These are phyloP conservation scores for Lipomyces starkeyi DNA, from an alignment of 805 yeast genomes.

Conservation along the genomic window DNA sequence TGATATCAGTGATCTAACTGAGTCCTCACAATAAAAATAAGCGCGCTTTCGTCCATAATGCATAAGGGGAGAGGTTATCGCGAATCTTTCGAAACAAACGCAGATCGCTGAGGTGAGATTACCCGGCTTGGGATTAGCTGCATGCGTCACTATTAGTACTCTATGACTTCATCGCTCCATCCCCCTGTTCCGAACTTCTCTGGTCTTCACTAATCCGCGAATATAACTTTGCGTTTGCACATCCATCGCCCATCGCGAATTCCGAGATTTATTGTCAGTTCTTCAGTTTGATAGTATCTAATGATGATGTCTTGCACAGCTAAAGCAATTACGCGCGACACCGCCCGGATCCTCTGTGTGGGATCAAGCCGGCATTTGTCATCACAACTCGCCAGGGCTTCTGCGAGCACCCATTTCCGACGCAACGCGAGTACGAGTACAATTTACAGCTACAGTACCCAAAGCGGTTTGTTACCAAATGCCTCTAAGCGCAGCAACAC, in stretches of 20 bases:
- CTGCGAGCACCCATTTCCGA: neutral
- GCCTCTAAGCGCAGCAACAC: neutral
- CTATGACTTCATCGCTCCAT: neutral
- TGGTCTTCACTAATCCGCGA: too few species aligned
- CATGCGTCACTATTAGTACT: neutral
- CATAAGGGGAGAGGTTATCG: too few species aligned
- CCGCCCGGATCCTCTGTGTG: neutral
- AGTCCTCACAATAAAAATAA: too few species aligned
- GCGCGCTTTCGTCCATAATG: too few species aligned
- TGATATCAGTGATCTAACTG: too few species aligned
- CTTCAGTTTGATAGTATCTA: neutral
- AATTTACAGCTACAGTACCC: neutral
- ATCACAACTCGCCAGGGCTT: neutral
- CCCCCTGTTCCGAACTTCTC: too few species aligned
- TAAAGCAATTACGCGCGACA: neutral
- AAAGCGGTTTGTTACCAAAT: neutral
- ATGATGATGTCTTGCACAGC: neutral
- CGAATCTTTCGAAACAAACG: too few species aligned
- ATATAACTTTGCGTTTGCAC: neutral
- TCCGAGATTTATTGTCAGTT: neutral
- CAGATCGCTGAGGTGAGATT: too few species aligned
- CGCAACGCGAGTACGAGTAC: neutral
- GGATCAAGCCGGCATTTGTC: constrained; percentile 7
- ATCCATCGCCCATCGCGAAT: neutral
- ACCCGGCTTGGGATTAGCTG: neutral